These are phyloP conservation scores for Epithemia pelagica DNA, from an alignment of 108 stramenopile genomes.

Conservation along the genomic window DNA sequence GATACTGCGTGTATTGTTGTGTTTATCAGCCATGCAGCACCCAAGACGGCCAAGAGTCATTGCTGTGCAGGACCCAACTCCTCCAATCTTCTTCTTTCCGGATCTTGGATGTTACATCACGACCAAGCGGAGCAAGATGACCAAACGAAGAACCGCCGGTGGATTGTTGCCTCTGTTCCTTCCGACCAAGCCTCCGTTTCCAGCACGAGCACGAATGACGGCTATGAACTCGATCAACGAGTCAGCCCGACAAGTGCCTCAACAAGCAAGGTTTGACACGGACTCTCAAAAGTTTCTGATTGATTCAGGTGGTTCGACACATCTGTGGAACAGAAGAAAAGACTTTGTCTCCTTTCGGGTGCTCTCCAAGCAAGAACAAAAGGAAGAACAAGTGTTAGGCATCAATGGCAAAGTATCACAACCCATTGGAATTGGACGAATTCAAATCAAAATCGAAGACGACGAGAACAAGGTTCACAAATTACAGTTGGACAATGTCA, in stretches of 20 bases:
- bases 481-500: constrained; percentile 15
- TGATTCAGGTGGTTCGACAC: constrained; percentile 8
- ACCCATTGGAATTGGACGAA: constrained; percentile 2
- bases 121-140: not conserved
- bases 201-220: not conserved
- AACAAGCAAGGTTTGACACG: constrained; percentile 9
- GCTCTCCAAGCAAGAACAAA: constrained; percentile 5
- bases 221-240: not conserved
- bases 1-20: too few relatives aligned
- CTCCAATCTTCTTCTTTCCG: not conserved
- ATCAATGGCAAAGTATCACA: not conserved
- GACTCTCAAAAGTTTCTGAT: constrained; percentile 11
- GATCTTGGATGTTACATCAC: not conserved
- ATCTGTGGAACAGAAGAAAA: not conserved
- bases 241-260: not conserved
- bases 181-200: too few relatives aligned
- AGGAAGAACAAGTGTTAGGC: constrained; percentile 1
- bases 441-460: constrained; percentile 14
- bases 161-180: too few relatives aligned
- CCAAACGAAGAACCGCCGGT: too few relatives aligned
- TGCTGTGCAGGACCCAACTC: constrained; percentile 1
- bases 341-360: not conserved
- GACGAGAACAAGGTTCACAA: constrained; percentile 17
- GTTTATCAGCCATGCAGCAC: not conserved
- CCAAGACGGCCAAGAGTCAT: not conserved